Base-by-base conservation (phyloP, 768 basidiomycete species). In the Phaffia tasmanica region DNA sequence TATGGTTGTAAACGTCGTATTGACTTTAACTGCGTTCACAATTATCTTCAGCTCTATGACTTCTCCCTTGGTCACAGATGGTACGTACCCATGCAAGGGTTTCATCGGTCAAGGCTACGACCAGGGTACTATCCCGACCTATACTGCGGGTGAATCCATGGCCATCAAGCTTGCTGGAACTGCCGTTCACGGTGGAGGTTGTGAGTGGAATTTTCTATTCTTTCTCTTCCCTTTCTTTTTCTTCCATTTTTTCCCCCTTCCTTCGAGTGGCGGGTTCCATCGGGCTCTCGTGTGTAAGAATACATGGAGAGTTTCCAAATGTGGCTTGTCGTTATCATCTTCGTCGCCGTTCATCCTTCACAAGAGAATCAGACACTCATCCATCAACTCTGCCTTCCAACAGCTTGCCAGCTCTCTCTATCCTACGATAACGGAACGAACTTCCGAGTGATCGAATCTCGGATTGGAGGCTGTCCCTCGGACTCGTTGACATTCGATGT, bases 381-480 rank as follows among this genome's bases (percentile, higher is more conserved):
- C 8, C 35, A 19, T 23, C 25, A 14, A 57, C 7, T 50, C 49
- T 56, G 23, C 29, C 29, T 23, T 23, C 46, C 18, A 19, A 6
- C 49, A 69, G 67, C 76, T 30, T 78, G 77, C 68, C 78, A 79
- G 64, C 71, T 75, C 54, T 73, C 75, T 3, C 70, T 79, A 70
- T 75, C 74, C 21, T 78, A 78, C 72, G 78, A 79, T 65, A 67
- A 74, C 55, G 78, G 78, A n/a, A 66, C 64, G 29, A 77, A 74
- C 7, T 79, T 77, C 71, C 73, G 74, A 35, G 76, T 78, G 60
- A 77, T 79, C 59, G 69, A 71, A 48, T 72, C 71, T 18, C 60
- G 74, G 48, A 72, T 78, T 19, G 78, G 77, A 8, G 77, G 77
- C 5, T 78, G 77, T 63, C 68, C 75, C 32, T 63, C 75, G 54